Base-by-base conservation (phyloP, 1,139 yeast genomes). In the Hemisphaericaspora lyxosophila region DNA sequence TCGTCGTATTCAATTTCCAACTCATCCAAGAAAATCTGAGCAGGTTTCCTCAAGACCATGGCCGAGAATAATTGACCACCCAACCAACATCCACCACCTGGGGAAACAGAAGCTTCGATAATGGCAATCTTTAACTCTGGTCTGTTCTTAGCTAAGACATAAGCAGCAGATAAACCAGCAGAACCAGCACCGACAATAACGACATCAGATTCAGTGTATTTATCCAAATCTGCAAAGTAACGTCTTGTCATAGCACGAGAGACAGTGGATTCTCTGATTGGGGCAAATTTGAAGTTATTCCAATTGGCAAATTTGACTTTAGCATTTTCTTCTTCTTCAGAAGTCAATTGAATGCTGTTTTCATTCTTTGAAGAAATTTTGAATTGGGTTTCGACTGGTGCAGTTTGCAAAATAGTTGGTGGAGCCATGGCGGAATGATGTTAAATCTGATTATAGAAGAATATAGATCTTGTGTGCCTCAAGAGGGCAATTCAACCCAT, bases 211-310 rank as follows among this genome's bases (percentile, higher is more conserved):
- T 84, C 90, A 24, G 89, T 82, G 56, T 76, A 82, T 57, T 78
- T 82, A 64, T 84, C 87, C 53, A 84, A 64, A 54, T 84, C 92
- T 34, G 76, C 75, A 59, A 83, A 84, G 65, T 84, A 85, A 47
- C 92, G 77, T 49, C 68, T 72, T 36, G 90, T 83, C 92, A 85
- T 84, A 26, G 92, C 92, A 45, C 92, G 73, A n/a, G 90, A 82
- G 26, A 84, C 90, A 3, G 85, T 80, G 7, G 88, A 80, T 63
- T 84, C 92, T 45, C 90, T 73, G 51, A 84, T 84, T 43, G 89
- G 89, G 17, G 79, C 75, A 59, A 84, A 84, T 48, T 71, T 66
- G 64, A 84, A 84, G 31, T 70, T 66, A 22, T 81, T 78, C 90
- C 90, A 82, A 57, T 82, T 82, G 13, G 70, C 73, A 44, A 68